A percentile compares a stretch with the other conserved stretches of the same genome.
Conservation (phyloP, 331 rosid species). For the Acacia concinna region DNA sequence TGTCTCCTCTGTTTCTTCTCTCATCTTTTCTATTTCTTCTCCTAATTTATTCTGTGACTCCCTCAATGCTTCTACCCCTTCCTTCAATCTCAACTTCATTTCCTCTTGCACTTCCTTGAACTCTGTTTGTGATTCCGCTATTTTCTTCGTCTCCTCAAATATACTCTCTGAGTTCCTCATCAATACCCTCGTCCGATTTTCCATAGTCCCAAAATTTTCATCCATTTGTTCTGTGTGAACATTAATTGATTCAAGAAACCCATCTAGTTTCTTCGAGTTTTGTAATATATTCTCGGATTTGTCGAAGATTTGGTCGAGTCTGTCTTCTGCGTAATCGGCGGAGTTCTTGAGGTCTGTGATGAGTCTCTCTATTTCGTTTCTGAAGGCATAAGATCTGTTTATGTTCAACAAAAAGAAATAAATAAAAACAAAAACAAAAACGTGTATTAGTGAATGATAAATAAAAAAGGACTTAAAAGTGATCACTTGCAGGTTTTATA, state of each 20-base stretch:
- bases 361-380: conserved; percentile 72
- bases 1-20: conserved; percentile 57
- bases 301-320: conserved; percentile 58
- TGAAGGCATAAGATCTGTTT: conserved; percentile 64
- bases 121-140: conserved; percentile 55
- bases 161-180: conserved; percentile 53
- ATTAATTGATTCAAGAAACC: conserved; percentile 53
- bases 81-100: conserved; percentile 57
- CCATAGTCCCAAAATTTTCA: conserved; percentile 52
- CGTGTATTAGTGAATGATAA: too few species aligned
- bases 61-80: conserved; percentile 56
- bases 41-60: conserved; percentile 58
- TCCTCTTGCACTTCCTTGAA: conserved; percentile 67
- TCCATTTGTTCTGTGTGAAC: conserved; percentile 47
- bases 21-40: conserved; percentile 50
- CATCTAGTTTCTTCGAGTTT: conserved; percentile 41
- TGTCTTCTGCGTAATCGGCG: conserved; percentile 66
- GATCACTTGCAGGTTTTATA: too few species aligned
- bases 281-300: conserved; percentile 54
- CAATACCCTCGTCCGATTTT: conserved; percentile 51
- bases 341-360: conserved; percentile 76
- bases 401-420: too few species aligned
- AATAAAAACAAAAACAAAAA: too few species aligned
- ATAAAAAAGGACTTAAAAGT: too few species aligned
- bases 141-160: conserved; percentile 60